These are phyloP conservation scores for Tirmania nivea DNA, from an alignment of 495 filamentous ascomycete species.

Conservation along the genomic window DNA sequence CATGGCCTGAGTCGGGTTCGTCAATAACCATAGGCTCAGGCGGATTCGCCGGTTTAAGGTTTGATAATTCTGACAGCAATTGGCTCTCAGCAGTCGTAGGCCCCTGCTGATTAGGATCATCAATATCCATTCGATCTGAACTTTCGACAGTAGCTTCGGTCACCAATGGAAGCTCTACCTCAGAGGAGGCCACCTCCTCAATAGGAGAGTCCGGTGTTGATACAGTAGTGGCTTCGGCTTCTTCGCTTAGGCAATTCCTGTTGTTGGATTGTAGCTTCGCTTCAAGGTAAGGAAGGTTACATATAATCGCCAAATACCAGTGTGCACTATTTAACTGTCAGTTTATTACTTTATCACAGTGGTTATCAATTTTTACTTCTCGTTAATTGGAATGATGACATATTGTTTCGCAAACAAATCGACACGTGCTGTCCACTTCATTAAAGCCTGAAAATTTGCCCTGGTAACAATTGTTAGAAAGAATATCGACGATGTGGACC, in stretches of 20 bases:
- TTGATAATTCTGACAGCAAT: not conserved
- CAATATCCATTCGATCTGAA: not conserved
- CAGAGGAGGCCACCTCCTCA: not conserved
- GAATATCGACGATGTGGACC: not conserved
- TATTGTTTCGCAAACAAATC: constrained; percentile 76
- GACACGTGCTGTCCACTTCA: constrained; percentile 71
- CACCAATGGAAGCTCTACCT: not conserved
- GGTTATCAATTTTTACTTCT: constrained; percentile 23
- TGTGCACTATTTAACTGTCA: constrained; percentile 28
- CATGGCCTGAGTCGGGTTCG: constrained; percentile 1
- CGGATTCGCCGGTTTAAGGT: not conserved
- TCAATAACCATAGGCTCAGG: not conserved
- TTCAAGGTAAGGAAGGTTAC: constrained; percentile 46
- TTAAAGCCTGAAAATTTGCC: constrained; percentile 34
- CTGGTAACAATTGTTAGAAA: too few relatives aligned
- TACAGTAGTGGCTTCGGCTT: not conserved
- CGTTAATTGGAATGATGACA: constrained; percentile 78
- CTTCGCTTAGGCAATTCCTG: not conserved
- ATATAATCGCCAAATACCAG: constrained; percentile 94
- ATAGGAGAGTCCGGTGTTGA: not conserved
- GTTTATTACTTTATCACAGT: not conserved
- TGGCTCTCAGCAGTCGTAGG: not conserved
- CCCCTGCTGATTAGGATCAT: not conserved
- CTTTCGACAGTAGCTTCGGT: constrained; percentile 8
- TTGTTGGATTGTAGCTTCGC: constrained; percentile 17